phyloP scores from a whole-genome alignment of 345 rosid species.

The Moricandia moricandioides region DNA sequence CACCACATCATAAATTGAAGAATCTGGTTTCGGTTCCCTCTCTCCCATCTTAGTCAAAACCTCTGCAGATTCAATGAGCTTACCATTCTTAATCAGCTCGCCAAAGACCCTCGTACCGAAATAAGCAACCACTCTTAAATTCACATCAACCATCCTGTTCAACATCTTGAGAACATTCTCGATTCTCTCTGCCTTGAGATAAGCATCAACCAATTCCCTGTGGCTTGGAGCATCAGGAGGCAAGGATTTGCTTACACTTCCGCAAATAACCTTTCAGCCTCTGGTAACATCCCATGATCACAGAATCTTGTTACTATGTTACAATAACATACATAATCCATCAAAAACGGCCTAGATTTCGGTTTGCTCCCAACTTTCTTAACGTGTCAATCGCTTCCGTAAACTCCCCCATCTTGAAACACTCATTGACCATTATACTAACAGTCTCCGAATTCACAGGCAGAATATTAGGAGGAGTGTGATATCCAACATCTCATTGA shows the following conservation, averaged over 20 bases:
- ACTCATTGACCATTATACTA: constrained; percentile 81
- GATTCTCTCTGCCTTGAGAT: constrained; percentile 58
- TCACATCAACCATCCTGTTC: constrained; percentile 69
- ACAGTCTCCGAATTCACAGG: constrained; percentile 86
- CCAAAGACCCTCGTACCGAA: constrained; percentile 68
- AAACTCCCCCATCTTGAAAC: constrained; percentile 69
- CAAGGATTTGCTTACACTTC: constrained; percentile 63
- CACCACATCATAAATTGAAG: constrained; percentile 74
- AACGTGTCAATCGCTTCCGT: constrained; percentile 61
- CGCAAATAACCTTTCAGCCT: constrained; percentile 61
- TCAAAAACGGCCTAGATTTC: constrained; percentile 67
- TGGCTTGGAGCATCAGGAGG: constrained; percentile 71
- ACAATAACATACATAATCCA: constrained; percentile 82
- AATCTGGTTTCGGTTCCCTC: constrained; percentile 91
- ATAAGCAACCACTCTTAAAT: constrained; percentile 78
- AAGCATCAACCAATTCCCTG: constrained; percentile 73
- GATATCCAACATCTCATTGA: constrained; percentile 83
- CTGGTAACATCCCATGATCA: constrained; percentile 70
- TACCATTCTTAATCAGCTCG: constrained; percentile 73
- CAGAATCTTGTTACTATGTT: constrained; percentile 70
- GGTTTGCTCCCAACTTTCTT: constrained; percentile 68
- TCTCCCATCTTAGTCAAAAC: constrained; percentile 86
- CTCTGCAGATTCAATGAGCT: constrained; percentile 57
- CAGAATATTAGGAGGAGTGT: constrained; percentile 72
- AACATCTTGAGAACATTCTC: constrained; percentile 67